These are phyloP conservation scores for Grosmannia huntii DNA, from an alignment of 2,329 filamentous ascomycete genomes.

Conservation along the genomic window DNA sequence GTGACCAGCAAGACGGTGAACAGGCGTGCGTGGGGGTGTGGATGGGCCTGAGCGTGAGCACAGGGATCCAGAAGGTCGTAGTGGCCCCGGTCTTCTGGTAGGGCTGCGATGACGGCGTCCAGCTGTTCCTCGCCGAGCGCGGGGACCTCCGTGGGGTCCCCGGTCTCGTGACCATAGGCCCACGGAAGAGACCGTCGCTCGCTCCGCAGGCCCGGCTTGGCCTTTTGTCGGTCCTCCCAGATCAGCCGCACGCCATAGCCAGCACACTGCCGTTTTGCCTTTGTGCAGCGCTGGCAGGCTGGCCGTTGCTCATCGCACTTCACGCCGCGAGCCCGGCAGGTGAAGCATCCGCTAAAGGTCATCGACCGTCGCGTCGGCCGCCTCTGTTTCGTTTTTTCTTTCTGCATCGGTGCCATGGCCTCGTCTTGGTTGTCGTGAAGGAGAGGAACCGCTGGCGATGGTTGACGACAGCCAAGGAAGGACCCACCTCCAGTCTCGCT, in stretches of 20 bases:
- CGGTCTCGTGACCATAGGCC: neutral
- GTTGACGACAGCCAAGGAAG: neutral
- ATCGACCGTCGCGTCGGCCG: conserved; percentile 13
- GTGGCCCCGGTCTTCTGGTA: neutral
- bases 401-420: neutral
- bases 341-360: neutral
- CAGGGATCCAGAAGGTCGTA: neutral
- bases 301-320: conserved; percentile 4
- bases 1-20: neutral
- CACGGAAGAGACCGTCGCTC: neutral
- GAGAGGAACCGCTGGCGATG: neutral
- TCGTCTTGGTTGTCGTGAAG: too few relatives aligned
- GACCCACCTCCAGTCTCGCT: neutral
- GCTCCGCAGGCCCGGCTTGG: neutral
- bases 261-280: neutral
- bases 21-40: neutral
- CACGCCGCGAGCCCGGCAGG: conserved; percentile 2
- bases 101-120: neutral
- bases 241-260: neutral
- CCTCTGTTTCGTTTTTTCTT: neutral
- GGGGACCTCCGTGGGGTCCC: neutral
- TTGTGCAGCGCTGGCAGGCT: neutral
- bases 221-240: neutral
- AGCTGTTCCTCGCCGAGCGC: neutral
- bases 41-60: neutral